Percentiles rank a stretch among this genome's conserved stretches.
These are phyloP conservation scores for Ceriops decandra DNA, from an alignment of 345 rosid species.

Conservation along the genomic window DNA sequence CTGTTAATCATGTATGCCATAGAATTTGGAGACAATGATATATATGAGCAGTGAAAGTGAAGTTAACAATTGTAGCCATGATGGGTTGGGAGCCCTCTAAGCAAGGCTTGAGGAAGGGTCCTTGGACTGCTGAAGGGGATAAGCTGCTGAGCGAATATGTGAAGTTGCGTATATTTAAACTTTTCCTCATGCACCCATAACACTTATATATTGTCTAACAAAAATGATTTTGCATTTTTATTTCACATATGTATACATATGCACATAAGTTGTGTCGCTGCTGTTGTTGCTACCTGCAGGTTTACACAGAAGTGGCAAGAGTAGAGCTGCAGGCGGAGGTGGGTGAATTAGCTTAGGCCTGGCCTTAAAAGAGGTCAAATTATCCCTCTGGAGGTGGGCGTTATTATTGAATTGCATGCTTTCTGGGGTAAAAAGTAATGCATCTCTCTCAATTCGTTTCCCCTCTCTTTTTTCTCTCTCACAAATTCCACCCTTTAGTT, in stretches of 20 bases:
- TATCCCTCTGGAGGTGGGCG: conserved; percentile 82
- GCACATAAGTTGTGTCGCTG: not conserved
- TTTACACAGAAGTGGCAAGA: conserved; percentile 75
- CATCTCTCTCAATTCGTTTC: not conserved
- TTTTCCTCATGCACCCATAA: too few relatives aligned
- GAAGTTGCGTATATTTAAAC: conserved; percentile 4
- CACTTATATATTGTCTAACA: too few relatives aligned
- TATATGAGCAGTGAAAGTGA: not conserved
- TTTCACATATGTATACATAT: not conserved
- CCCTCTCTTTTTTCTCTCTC: not conserved
- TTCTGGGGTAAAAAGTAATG: conserved; percentile 87
- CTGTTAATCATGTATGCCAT: not conserved
- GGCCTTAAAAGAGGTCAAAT: conserved; percentile 79
- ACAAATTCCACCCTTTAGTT: not conserved
- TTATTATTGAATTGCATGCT: conserved; percentile 76
- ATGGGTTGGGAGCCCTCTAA: conserved; percentile 46
- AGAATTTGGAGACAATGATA: not conserved
- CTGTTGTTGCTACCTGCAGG: conserved; percentile 30
- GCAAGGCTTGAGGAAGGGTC: conserved; percentile 78
- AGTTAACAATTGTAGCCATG: conserved; percentile 21
- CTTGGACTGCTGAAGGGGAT: conserved; percentile 89
- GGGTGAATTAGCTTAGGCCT: conserved; percentile 91
- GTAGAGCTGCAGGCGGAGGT: conserved; percentile 87
- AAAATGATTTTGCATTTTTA: too few relatives aligned
- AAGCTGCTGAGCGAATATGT: conserved; percentile 56